phyloP scores from a whole-genome alignment of 441 rosid genomes.

The Codiaeum variegatum region DNA sequence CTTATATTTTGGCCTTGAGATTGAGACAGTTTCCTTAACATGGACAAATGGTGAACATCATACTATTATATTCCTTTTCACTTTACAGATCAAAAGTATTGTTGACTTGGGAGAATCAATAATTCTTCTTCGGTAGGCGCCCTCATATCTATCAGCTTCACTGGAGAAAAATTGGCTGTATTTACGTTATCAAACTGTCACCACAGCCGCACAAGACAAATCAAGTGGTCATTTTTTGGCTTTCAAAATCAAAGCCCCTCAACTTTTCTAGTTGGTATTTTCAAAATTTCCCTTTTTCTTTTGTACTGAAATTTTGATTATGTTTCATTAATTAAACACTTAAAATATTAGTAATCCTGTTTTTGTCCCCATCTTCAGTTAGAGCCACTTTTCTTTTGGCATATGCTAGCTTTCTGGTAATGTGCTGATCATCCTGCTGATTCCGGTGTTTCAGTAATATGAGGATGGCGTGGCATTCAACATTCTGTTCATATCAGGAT shows the following conservation, averaged over 20 bases:
- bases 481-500: neutral
- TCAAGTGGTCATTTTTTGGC: neutral
- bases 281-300: neutral
- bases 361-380: neutral
- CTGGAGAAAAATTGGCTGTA: neutral
- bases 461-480: neutral
- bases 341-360: constrained; percentile 5
- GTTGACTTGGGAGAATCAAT: neutral
- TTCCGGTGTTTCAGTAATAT: neutral
- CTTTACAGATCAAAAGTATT: constrained; percentile 21
- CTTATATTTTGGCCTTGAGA: neutral
- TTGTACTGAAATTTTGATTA: neutral
- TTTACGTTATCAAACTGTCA: neutral
- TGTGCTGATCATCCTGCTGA: neutral
- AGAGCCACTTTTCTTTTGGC: neutral
- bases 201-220: constrained; percentile 5
- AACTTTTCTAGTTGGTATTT: constrained; percentile 6
- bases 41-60: constrained; percentile 16
- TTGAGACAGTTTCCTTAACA: constrained; percentile 18
- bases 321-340: neutral
- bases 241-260: neutral
- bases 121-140: constrained; percentile 6
- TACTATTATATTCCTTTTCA: neutral
- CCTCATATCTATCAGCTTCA: neutral
- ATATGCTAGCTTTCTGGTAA: neutral